Base-by-base conservation (phyloP, 2,329 filamentous ascomycete species). In the Aureobasidium zeae region DNA sequence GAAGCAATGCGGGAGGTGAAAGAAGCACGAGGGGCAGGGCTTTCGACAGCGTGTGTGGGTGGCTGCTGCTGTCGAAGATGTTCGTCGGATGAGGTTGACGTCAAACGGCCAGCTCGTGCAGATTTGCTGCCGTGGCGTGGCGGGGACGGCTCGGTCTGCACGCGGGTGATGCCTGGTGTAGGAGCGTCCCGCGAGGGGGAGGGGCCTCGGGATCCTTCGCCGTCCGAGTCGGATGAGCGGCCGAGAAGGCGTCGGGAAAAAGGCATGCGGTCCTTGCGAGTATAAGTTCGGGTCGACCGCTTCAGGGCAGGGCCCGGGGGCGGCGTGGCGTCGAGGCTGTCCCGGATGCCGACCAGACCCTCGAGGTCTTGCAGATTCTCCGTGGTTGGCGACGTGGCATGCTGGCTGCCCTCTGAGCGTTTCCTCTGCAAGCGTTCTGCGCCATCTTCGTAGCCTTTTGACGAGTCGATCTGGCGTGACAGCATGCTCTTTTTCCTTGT, bases 401-500 rank as follows among this genome's bases (percentile, higher is more conserved):
- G 21, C 9, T 30, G 26, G 4, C 26, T 20, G 10, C 31, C 31
- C 31, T 59, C 55, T 7, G 85, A 91, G 48, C 76, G 74, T 58
- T 86, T 81, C 52, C 83, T 73, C 55, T 84, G 82, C 46, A 94
- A 65, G 49, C 79, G 73, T 48, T 94, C 88, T 12, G 86, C 83
- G 15, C 86, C 88, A 65, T 95, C 87, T 49, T 82, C 72, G 59
- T 91, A 93, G 28, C 77, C 79, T 26, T 77, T 72, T 13, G 79
- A 77, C 51, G 77, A 83, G 53, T 94, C 84, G 47, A 98, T 84
- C 60, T 96, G 88, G 46, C 83, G 77, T 5, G 89, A 96, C 4
- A 98, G 71, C 85, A 94, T 95, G 0, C 89, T 96, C 64, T 91
- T 94, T 64, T 94, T 94, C 55, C 91, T 77, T 53, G 80, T 74